Base-by-base conservation (phyloP, 202 grass and related monocot species). In the Dendrocalamus latiflorus region DNA sequence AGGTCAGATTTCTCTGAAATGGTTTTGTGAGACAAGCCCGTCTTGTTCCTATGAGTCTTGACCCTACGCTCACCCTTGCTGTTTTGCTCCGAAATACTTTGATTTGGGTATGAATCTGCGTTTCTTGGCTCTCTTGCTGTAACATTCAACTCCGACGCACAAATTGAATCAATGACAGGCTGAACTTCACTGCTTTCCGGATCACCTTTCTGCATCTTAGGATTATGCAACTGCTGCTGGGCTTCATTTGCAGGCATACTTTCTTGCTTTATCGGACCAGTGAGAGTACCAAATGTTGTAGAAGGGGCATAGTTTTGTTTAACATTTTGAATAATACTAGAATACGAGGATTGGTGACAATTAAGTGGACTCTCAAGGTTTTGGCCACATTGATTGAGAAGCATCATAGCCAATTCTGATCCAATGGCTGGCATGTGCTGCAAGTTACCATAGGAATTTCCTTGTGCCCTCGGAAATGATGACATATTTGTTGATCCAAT, bases 301-400 rank as follows among this genome's bases (percentile, higher is more conserved):
- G 83, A 39, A 54, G 91, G 73, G 20, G 83, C 77, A 75, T 92
- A 85, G 63, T 78, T 84, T 25, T 82, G 57, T 70, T 89, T 90
- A 22, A 80, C 82, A 78, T 91, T 91, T 66, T 94, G 91, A 49
- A 96, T 86, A 77, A 94, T 90, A 66, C 72, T 93, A 70, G 87
- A 89, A 86, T 90, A 91, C 48, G 94, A 85, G 58, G 89, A 90
- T 76, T 91, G 91, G 51, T 93, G 90, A 80, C 20, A 88, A 54
- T 24, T 83, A 67, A 91, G 74, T 47, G 85, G 60, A 77, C 15
- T 84, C 43, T 74, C 83, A 1, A 65, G 11, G 66, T 79, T 85
- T 70, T 59, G 70, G 37, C 83, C 51, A 84, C 88, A 85, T 62
- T 88, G 90, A 68, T 84, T 90, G 68, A 86, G 86, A 83, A 96